These are phyloP conservation scores for Salix arbutifolia DNA, from an alignment of 345 rosid genomes.

Conservation along the genomic window DNA sequence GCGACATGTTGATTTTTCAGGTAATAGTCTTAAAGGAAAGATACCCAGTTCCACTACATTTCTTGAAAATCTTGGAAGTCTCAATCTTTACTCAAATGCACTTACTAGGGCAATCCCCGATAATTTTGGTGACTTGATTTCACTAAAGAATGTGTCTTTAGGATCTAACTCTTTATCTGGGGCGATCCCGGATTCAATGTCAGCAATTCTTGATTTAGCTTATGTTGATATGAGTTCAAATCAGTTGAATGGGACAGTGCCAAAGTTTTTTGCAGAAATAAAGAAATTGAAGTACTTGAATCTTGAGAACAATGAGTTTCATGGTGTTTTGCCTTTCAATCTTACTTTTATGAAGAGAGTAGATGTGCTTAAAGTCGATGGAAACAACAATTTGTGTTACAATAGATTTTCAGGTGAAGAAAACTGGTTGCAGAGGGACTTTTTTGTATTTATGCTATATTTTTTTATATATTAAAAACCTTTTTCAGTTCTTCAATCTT, in stretches of 20 bases:
- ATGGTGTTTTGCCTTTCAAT: conserved; percentile 84
- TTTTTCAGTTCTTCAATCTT: too few species aligned
- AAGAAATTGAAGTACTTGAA: conserved; percentile 63
- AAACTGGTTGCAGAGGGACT: too few species aligned
- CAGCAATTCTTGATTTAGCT: conserved; percentile 61
- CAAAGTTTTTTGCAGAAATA: conserved; percentile 61
- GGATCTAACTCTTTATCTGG: conserved; percentile 80
- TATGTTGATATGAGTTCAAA: conserved; percentile 86
- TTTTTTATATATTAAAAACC: too few species aligned
- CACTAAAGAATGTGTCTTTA: conserved; percentile 62
- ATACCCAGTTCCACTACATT: conserved; percentile 66
- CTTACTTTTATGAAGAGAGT: conserved; percentile 57
- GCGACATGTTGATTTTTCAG: conserved; percentile 76
- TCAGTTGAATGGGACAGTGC: conserved; percentile 84
- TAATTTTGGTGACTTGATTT: conserved; percentile 60
- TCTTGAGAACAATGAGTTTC: conserved; percentile 64
- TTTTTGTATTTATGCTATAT: too few species aligned
- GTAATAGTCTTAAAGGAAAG: conserved; percentile 59
- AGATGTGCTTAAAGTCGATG: conserved; percentile 63
- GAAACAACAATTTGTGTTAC: conserved; percentile 75
- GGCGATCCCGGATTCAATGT: conserved; percentile 67
- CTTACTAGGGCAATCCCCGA: conserved; percentile 65
- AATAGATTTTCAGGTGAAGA: too few species aligned
- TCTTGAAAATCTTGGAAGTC: conserved; percentile 53
- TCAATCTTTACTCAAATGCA: conserved; percentile 61